A percentile compares a stretch with the other conserved stretches of the same genome.
phyloP scores from a whole-genome alignment of 495 filamentous ascomycete genomes.

The Podospora bellae-mahoneyi region DNA sequence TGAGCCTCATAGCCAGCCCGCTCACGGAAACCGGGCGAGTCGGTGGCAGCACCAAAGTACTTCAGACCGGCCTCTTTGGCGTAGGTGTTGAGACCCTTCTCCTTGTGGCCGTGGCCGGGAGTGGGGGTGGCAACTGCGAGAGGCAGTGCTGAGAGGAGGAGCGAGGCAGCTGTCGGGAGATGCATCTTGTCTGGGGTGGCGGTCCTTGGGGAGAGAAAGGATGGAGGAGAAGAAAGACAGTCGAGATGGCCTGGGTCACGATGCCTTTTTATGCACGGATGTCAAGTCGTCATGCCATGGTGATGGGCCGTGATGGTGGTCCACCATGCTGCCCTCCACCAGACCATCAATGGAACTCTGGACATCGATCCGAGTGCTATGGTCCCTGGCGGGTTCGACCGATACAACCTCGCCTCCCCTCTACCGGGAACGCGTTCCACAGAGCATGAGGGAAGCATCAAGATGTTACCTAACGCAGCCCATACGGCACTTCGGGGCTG shows the following conservation, averaged over 20 bases:
- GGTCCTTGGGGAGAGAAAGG: slow-evolving; percentile 9
- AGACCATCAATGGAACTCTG: slow-evolving; percentile 9
- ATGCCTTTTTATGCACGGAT: slow-evolving; percentile 1
- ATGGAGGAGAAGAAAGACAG: slow-evolving; percentile 4
- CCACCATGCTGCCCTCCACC: not conserved
- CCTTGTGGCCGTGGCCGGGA: slow-evolving; percentile 12
- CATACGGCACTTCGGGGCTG: slow-evolving; percentile 9
- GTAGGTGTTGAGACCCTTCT: slow-evolving; percentile 32
- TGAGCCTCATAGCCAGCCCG: slow-evolving; percentile 29
- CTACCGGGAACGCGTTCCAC: slow-evolving; percentile 4
- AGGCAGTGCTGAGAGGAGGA: slow-evolving; percentile 20
- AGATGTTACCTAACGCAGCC: slow-evolving; percentile 1
- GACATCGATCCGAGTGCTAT: not conserved
- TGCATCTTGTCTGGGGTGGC: slow-evolving; percentile 21
- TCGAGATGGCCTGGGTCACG: not conserved
- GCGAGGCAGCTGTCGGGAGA: slow-evolving; percentile 16
- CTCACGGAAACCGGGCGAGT: slow-evolving; percentile 41
- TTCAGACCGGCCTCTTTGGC: slow-evolving; percentile 43
- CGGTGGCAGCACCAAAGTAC: slow-evolving; percentile 52
- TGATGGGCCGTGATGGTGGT: not conserved
- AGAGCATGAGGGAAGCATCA: not conserved
- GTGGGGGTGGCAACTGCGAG: slow-evolving; percentile 11
- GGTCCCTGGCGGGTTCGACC: not conserved
- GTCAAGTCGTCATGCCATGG: slow-evolving; percentile 1
- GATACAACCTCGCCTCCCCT: slow-evolving; percentile 10